These are phyloP conservation scores for Nicotiana sylvestris DNA, from an alignment of 257 asterid species.

Conservation along the genomic window DNA sequence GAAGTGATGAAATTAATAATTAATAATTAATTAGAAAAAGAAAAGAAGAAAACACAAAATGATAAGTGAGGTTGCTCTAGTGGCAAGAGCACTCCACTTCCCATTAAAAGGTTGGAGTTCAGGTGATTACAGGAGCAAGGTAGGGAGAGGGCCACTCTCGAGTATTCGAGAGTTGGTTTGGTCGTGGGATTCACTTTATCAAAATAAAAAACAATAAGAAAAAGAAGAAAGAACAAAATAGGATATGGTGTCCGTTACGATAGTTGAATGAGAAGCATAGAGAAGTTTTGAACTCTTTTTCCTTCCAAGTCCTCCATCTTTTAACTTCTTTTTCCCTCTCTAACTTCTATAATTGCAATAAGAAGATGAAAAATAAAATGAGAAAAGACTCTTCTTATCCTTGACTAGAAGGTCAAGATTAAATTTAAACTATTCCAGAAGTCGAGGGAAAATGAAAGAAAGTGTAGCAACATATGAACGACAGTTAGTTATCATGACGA, in stretches of 20 bases:
- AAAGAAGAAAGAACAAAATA: background rate
- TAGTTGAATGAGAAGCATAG: background rate
- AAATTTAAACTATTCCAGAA: background rate
- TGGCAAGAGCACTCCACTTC: constrained; percentile 3
- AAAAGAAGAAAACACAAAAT: background rate
- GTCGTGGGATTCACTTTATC: background rate
- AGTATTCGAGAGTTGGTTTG: background rate
- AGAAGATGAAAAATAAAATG: background rate
- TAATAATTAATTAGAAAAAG: background rate
- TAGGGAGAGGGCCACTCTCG: background rate
- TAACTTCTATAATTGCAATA: background rate
- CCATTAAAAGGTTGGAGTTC: background rate
- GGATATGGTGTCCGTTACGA: background rate
- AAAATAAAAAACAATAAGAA: background rate
- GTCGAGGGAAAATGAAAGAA: background rate
- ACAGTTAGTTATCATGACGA: background rate
- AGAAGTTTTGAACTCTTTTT: background rate
- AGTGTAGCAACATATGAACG: background rate
- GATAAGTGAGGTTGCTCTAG: background rate
- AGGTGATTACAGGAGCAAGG: background rate
- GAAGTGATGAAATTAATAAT: background rate
- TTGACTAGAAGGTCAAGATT: background rate
- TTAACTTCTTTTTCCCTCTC: background rate
- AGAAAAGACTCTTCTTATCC: background rate
- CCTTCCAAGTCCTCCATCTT: constrained; percentile 1